Base-by-base conservation (phyloP, 176 grass and related monocot genomes). In the Oryza nivara region DNA sequence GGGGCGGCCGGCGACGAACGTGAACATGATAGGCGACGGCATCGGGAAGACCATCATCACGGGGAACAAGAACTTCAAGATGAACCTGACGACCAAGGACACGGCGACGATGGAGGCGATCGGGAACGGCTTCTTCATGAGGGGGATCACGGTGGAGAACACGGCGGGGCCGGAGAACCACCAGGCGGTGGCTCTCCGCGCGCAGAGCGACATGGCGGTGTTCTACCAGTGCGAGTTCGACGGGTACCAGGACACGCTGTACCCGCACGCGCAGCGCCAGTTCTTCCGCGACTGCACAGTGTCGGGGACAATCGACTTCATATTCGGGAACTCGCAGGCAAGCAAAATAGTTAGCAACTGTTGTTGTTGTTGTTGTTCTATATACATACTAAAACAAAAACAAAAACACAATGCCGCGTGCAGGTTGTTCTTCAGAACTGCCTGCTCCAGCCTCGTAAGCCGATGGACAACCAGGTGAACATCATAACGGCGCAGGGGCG, bases 191-290 rank as follows among this genome's bases (percentile, higher is more conserved):
- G 91, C 94, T 6, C 71, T 96, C 6, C 88, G 91, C 0, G 84
- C 83, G 49, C 90, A 90, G 83, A 92, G 89, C 28, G 93, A 95
- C 76, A 73, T 76, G 68, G 90, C 94, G 0, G 88, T 91, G 0
- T 96, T 93, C 64, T 96, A 89, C 94, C 80, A 93, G 71, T 91
- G 91, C 80, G 20, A 44, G 15, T 89, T 96, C 52, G 83, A 93
- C n/a, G 94, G 94, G 0, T 96, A 87, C 82, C 94, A 94, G 17
- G 94, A 97, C 86, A 97, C 87, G 67, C 91, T 97, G 3, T 97
- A 97, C 87, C 86, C 91, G 13, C 90, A 93, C 82, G 84, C 91
- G 64, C 80, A 88, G 73, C 68, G 89, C 4, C 94, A 97, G 89
- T 92, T 97, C 91, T 97, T 93, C 78, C 81, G 94, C 0, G 94